Conservation (phyloP, 768 basidiomycete genomes). For the Russula emetica region DNA sequence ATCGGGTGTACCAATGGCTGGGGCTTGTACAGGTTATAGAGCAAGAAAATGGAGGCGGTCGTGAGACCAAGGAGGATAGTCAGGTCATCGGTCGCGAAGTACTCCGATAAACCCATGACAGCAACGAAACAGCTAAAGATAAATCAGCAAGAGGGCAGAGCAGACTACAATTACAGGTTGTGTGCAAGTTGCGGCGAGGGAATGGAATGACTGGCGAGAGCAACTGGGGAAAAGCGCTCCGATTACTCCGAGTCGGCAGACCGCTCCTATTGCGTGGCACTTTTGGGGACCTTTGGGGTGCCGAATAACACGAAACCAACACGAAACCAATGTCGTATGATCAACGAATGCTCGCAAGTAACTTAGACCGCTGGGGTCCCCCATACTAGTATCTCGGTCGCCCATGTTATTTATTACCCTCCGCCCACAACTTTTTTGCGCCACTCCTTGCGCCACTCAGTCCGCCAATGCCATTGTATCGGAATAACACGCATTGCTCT, state of each 20-base stretch:
- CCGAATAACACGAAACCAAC: not conserved
- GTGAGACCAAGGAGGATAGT: conserved; percentile 74
- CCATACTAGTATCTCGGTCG: not conserved
- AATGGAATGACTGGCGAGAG: not conserved
- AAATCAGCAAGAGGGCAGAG: not conserved
- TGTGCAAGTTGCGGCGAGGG: not conserved
- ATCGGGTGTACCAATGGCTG: conserved; percentile 92
- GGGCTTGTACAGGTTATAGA: conserved; percentile 74
- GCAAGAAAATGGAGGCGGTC: conserved; percentile 68
- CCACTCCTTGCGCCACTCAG: not conserved
- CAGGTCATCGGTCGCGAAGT: conserved; percentile 71
- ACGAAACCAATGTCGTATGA: not conserved
- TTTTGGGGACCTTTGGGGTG: not conserved
- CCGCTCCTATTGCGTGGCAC: conserved; percentile 11
- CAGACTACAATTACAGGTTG: conserved; percentile 6
- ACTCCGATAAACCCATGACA: conserved; percentile 46
- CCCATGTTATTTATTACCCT: not conserved
- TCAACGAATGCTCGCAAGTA: not conserved
- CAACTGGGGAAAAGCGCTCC: not conserved
- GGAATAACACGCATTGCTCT: no score
- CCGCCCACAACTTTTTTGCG: not conserved
- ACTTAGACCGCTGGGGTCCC: not conserved
- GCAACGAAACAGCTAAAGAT: not conserved
- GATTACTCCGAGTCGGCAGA: not conserved
- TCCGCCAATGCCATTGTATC: no score